Evolutionary conservation across 129 eudicot species (phyloP).

Genomic region (Tagetes patula): DNA sequence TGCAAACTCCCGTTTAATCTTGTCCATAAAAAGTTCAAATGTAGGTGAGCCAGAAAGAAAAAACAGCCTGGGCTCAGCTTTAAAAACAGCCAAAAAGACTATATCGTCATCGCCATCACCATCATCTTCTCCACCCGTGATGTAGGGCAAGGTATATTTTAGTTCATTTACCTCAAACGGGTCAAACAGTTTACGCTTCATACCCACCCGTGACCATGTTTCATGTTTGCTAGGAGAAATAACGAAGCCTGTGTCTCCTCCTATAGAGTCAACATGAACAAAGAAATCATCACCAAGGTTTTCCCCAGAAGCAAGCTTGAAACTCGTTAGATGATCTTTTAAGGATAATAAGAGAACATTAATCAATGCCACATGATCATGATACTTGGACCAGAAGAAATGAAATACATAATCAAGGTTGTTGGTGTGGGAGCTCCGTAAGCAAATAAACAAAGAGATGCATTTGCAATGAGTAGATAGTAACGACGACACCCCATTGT

Average conservation of each 20-base stretch:
- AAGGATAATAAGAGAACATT: background rate
- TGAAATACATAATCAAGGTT: conserved; percentile 4
- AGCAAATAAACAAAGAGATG: background rate
- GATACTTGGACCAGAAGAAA: background rate
- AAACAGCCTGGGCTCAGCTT: background rate
- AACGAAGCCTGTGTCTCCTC: background rate
- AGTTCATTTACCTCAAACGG: no score
- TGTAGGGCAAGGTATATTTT: no score
- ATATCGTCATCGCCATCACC: background rate
- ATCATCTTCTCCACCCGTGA: no score
- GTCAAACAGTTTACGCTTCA: background rate
- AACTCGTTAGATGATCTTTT: conserved; percentile 3
- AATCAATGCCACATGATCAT: background rate
- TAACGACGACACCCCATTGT: background rate
- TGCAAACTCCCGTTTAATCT: background rate
- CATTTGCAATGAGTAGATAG: background rate
- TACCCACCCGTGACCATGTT: background rate
- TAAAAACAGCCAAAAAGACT: background rate
- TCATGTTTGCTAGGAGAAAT: no score
- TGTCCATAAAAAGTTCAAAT: background rate
- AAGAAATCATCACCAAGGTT: background rate
- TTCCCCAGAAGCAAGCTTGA: conserved; percentile 1
- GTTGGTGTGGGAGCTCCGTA: background rate
- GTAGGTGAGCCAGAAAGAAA: background rate
- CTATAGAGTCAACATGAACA: background rate